Base-by-base conservation (phyloP, 2,329 filamentous ascomycete genomes). In the Botryotinia narcissicola region DNA sequence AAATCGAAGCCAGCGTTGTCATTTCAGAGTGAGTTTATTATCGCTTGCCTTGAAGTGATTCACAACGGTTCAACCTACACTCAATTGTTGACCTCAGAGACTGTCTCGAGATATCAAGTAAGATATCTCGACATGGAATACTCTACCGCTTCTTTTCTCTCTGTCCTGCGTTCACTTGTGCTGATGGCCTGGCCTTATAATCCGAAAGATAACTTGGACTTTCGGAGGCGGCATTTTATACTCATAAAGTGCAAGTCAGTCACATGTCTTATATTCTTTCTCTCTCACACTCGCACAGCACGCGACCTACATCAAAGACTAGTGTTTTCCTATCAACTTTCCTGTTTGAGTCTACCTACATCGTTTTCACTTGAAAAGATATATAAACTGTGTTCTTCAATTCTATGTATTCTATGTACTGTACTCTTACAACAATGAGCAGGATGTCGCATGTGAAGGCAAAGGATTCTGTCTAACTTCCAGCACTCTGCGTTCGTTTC, bases 341-440 rank as follows among this genome's bases (percentile, higher is more conserved):
- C 0, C 25, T 16, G 0, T 16, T 29, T 3, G 4, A 7, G 14
- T 7, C 12, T 14, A 4, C 22, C 3, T 54, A 1, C 14, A 7
- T 5, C 3, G 7, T 54, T 14, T 16, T 16, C 0, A 54, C 1
- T 1, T 6, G 12, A 5, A 16, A 5, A 54, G 48, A 0, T 29
- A n/a, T n/a, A 54, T 54, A 54, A 54, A 16, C 12, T 7, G 46
- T 25, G 22, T n/a, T 12, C 16, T 54, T n/a, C 4, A 35, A 35
- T 7, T 5, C 35, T 35, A 35, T 35, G 35, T 35, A 35, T 7
- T 5, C 35, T 35, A 35, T 35, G 35, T 35, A 18, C 14, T 12
- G 44, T 22, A 44, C 46, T 3, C 20, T 25, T 25, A 48, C 22
- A 9, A 48, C 3, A 25, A 25, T 46, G 8, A 7, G 10, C 0